Evolutionary conservation across 345 rosid genomes (phyloP).

Genomic region (Brassica rapa): DNA sequence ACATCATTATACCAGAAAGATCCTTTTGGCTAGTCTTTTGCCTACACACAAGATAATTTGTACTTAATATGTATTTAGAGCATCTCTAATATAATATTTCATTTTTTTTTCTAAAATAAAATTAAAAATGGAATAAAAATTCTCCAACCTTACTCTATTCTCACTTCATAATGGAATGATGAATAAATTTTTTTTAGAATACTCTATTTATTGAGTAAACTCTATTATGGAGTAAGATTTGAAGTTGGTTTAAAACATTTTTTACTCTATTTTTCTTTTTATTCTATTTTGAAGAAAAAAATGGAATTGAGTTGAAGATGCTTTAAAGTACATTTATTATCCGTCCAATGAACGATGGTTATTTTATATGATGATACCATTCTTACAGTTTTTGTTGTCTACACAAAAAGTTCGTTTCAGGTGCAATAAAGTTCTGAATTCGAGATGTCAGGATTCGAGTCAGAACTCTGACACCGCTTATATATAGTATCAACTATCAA

Average conservation of each 20-base stretch:
- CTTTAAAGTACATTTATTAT: neutral
- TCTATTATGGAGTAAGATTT: too few relatives aligned
- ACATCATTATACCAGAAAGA: conserved; percentile 11
- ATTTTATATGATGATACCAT: neutral
- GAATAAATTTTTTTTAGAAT: too few relatives aligned
- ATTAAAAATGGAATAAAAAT: too few relatives aligned
- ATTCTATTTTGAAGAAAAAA: too few relatives aligned
- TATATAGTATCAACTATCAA: neutral
- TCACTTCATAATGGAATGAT: too few relatives aligned
- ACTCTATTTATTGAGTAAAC: too few relatives aligned
- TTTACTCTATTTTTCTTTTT: too few relatives aligned
- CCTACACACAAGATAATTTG: conserved; percentile 27
- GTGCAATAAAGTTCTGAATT: conserved; percentile 13
- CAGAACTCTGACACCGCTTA: conserved; percentile 18
- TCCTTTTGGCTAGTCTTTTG: conserved; percentile 16
- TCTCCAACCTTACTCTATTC: too few relatives aligned
- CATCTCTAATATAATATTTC: too few relatives aligned
- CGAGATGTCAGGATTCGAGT: conserved; percentile 17
- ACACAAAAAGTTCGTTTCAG: neutral
- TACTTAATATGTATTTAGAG: neutral
- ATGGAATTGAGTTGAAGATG: too few relatives aligned
- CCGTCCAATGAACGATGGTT: neutral
- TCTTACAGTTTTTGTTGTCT: conserved; percentile 4
- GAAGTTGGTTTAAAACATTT: too few relatives aligned
- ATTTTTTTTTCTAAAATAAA: too few relatives aligned